Conservation (phyloP, 352 stramenopile genomes). For the Pythium brassicae region DNA sequence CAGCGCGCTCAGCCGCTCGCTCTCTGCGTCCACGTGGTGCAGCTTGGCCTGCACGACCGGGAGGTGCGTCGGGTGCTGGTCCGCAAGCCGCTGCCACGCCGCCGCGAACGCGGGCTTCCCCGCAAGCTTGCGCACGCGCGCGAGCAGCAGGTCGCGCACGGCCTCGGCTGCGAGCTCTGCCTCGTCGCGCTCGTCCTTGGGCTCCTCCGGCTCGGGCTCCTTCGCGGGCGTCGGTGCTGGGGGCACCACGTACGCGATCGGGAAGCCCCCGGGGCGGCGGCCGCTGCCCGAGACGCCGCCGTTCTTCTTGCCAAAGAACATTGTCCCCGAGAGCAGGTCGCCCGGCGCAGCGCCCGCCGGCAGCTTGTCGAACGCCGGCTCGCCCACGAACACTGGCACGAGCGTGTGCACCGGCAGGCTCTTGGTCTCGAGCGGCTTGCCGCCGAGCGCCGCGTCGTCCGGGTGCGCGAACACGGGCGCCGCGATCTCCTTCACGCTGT, state of each 20-base stretch:
- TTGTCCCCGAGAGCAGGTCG: constrained; percentile 63
- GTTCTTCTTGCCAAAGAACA: constrained; percentile 77
- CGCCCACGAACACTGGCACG: constrained; percentile 68
- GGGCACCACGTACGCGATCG: constrained; percentile 73
- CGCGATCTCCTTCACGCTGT: constrained; percentile 67
- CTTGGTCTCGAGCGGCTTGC: constrained; percentile 55
- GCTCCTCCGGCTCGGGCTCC: constrained; percentile 56
- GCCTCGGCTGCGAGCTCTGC: constrained; percentile 62
- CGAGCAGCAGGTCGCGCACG: constrained; percentile 67
- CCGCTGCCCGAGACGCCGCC: constrained; percentile 51
- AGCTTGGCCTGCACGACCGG: constrained; percentile 59
- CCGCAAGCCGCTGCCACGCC: constrained; percentile 42
- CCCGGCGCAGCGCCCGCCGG: constrained; percentile 42
- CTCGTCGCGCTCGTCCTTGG: constrained; percentile 68
- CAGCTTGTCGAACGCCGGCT: constrained; percentile 71
- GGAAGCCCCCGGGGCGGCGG: constrained; percentile 60
- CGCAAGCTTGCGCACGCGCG: constrained; percentile 56
- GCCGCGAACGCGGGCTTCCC: constrained; percentile 63
- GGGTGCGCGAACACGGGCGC: constrained; percentile 59
- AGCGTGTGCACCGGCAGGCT: constrained; percentile 45
- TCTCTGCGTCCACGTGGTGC: constrained; percentile 70
- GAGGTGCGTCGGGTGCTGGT: constrained; percentile 57
- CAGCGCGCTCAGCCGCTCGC: constrained; percentile 37
- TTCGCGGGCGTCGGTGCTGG: constrained; percentile 47
- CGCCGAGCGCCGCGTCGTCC: constrained; percentile 52